Base-by-base conservation (phyloP, 352 stramenopile genomes). In the Achlya hypogyna region DNA sequence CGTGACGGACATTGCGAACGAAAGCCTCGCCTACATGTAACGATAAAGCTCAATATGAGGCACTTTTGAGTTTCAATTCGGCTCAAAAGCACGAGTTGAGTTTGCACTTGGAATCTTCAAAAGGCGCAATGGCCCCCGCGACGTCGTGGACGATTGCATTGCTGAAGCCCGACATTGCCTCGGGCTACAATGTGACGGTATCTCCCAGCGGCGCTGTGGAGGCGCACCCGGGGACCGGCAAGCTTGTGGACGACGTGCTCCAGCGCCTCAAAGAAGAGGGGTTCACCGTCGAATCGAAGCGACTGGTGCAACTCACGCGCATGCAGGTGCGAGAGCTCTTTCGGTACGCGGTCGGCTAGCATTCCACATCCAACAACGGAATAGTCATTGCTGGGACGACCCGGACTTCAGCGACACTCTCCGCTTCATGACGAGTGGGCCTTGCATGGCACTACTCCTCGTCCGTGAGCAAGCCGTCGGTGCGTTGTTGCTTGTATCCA, bases 401-500 rank as follows among this genome's bases (percentile, higher is more conserved):
- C 65, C 8, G 12, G 56, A 23, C 31, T 88, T 82, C 54, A 63
- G 74, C 27, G 66, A 18, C 4, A 86, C 90, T 51, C 69, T 89
- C 23, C 69, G 70, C 25, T 71, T 79, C 40, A 78, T 96, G 47
- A 82, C 78, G 14, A 74, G 71, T 28, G 88, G 82, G 4, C 75
- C 78, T 0, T 80, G 83, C n/a, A 75, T 91, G 32, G 78, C 74
- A 9, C 69, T 96, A 5, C 62, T 91, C 31, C 72, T 96, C 20
- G 54, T 71, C 25, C 60, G 75, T 25, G 64, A 72, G 5, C 53
- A 56, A 4, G 45, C 45, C 10, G 53, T 63, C 12, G 53, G 51
- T 63, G 51, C 45, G 53, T 58, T 31, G 14, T 27, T 56, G 12
- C 12, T 27, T 56, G 2, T 56, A 12, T 56, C 2, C 38, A 45